Base-by-base conservation (phyloP, 1,284 basidiomycete species). In the Austroboletus novae-zelandiae region DNA sequence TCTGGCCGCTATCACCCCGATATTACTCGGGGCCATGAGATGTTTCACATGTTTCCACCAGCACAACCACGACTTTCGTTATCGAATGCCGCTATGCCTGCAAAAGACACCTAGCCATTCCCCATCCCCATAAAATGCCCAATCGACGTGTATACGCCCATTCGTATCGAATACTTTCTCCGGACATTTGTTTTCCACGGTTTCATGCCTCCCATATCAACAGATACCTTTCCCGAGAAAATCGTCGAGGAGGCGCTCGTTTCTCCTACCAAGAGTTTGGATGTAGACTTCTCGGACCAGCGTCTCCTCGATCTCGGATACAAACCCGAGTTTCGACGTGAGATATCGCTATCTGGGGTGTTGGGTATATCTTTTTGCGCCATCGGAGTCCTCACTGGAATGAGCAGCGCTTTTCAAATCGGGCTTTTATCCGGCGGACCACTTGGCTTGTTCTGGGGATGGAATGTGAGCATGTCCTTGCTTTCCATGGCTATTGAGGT, bases 341-440 rank as follows among this genome's bases (percentile, higher is more conserved):
- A 82, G 58, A 81, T 82, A 80, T 78, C 77, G 18, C 70, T 81
- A 23, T 79, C 78, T 46, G 80, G 79, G 36, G 80, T 83, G 30
- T 66, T 81, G 45, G 79, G 80, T n/a, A 78, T 82, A 60, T 81
- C 79, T 1, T 82, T 83, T 61, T 81, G 80, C 48, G 74, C 80
- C 5, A 81, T 82, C 31, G 78, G 80, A 1, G 80, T 82, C 55
- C 67, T 83, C 15, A 81, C 79, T 5, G 80, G 81, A 27, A 82
- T 80, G 79, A 78, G 77, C 45, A 79, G 73, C 43, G 74, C 76
- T 1, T 81, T 81, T 55, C 80, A 83, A 59, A 81, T 80, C 0
- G 79, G 80, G 0, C 62, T 80, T 31, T 79, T 82, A 61, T 79
- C 78, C 31, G 80, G 81, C 4, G 81, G 81, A 3, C 81, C 81